Evolutionary conservation across 1,284 basidiomycete species (phyloP).

Genomic region (Ceratobasidium sp.): DNA sequence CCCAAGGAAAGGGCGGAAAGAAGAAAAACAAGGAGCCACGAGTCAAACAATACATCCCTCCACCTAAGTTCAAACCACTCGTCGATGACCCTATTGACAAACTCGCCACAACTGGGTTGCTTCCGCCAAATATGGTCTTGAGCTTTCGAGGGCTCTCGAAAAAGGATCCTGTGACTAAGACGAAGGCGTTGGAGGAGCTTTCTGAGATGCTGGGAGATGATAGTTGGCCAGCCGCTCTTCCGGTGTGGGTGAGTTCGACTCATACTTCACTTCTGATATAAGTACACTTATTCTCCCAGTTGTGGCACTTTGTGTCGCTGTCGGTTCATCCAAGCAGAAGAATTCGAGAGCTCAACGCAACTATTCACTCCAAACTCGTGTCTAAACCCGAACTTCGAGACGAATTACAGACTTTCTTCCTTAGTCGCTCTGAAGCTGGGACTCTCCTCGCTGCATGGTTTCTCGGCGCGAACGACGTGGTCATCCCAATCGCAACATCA

Average conservation of each 20-base stretch:
- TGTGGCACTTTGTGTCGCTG: conserved; percentile 87
- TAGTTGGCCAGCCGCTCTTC: conserved; percentile 67
- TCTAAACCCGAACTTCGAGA: conserved; percentile 67
- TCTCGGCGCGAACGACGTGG: conserved; percentile 78
- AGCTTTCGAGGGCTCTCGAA: conserved; percentile 87
- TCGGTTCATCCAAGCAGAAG: conserved; percentile 86
- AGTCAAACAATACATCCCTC: conserved; percentile 86
- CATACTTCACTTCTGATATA: conserved; percentile 17
- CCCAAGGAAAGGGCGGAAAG: conserved; percentile 71
- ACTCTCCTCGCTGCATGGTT: conserved; percentile 84
- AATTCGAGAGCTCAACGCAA: conserved; percentile 76
- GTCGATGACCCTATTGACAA: conserved; percentile 93
- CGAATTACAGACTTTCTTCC: conserved; percentile 71
- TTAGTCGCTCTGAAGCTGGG: conserved; percentile 70
- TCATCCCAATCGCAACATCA: conserved; percentile 69
- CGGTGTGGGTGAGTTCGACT: conserved; percentile 83
- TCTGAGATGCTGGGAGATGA: conserved; percentile 57
- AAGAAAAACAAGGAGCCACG: conserved; percentile 61
- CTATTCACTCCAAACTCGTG: conserved; percentile 78
- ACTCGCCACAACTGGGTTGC: conserved; percentile 78
- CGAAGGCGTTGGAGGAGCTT: conserved; percentile 89
- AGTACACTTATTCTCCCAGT: conserved; percentile 60
- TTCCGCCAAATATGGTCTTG: conserved; percentile 88
- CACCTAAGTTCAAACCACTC: conserved; percentile 85
- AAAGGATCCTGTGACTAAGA: conserved; percentile 91